phyloP scores from a whole-genome alignment of 176 grass and related monocot species.

The Saccharum spontaneum region DNA sequence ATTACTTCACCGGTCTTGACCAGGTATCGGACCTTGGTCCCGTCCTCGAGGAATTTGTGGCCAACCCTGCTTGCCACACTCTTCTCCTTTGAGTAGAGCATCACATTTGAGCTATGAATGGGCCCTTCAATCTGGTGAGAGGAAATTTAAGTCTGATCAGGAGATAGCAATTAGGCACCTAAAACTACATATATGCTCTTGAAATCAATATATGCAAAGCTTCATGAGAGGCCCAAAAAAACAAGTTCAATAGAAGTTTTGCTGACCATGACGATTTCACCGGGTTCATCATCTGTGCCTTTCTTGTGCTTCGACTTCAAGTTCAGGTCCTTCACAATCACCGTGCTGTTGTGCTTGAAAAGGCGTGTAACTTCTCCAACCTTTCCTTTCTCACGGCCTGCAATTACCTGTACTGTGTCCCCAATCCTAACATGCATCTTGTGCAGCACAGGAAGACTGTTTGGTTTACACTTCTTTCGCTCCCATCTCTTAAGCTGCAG shows the following conservation, averaged over 20 bases:
- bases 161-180: background rate
- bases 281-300: conserved; percentile 73
- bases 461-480: conserved; percentile 91
- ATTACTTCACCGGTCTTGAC: conserved; percentile 86
- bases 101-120: conserved; percentile 98
- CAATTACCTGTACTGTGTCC: conserved; percentile 81
- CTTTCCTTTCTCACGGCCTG: conserved; percentile 91
- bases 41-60: conserved; percentile 81
- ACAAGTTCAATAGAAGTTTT: background rate
- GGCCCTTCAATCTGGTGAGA: conserved; percentile 70
- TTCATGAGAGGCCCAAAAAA: background rate
- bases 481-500: conserved; percentile 90
- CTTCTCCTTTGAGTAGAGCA: conserved; percentile 94
- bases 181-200: background rate
- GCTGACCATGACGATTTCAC: conserved; percentile 85
- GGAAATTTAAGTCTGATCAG: background rate
- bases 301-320: conserved; percentile 98
- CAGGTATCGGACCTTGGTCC: conserved; percentile 77
- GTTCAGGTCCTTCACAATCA: conserved; percentile 87
- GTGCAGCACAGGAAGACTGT: conserved; percentile 81
- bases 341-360: conserved; percentile 92
- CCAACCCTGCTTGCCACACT: conserved; percentile 79
- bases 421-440: conserved; percentile 97
- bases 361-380: conserved; percentile 67
- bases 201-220: background rate